phyloP scores from a whole-genome alignment of 768 basidiomycete genomes.

The Mrakia blollopis region DNA sequence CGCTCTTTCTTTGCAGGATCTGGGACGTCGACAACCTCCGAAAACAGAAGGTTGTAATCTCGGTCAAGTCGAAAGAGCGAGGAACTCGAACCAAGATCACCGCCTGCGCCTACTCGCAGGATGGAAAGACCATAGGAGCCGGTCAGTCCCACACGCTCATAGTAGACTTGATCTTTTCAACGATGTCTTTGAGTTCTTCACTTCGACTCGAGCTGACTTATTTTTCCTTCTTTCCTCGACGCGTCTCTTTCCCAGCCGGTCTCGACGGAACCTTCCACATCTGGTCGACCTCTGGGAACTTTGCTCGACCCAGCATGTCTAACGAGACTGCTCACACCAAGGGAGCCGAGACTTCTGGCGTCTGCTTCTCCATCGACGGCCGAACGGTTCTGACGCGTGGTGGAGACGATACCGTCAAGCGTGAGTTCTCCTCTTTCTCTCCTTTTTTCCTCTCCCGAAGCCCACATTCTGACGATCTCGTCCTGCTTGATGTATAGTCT shows the following conservation, averaged over 20 bases:
- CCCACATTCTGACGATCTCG: no score
- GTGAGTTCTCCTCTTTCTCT: constrained; percentile 53
- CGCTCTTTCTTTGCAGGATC: constrained; percentile 56
- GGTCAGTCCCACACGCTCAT: constrained; percentile 57
- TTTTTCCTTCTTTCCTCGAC: background rate
- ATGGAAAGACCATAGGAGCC: constrained; percentile 84
- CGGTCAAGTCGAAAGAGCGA: constrained; percentile 91
- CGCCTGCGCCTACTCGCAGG: constrained; percentile 76
- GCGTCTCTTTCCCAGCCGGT: constrained; percentile 56
- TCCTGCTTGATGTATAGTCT: constrained; percentile 56
- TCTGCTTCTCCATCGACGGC: constrained; percentile 85
- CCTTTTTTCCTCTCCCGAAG: background rate
- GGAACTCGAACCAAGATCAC: constrained; percentile 90
- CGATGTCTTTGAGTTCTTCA: background rate
- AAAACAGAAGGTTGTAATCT: constrained; percentile 92
- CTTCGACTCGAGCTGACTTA: background rate
- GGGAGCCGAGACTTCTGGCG: constrained; percentile 75
- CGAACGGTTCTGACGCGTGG: constrained; percentile 79
- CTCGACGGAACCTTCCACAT: constrained; percentile 87
- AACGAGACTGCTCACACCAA: constrained; percentile 84
- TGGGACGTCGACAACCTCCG: constrained; percentile 91
- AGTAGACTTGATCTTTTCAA: constrained; percentile 14
- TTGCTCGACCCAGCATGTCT: constrained; percentile 80
- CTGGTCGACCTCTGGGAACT: constrained; percentile 89
- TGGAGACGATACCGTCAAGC: constrained; percentile 90